Evolutionary conservation across 106 monocot genomes (phyloP), one percentile per base, ranked within the genome.

Genomic region (Apostasia ramifera): DNA sequence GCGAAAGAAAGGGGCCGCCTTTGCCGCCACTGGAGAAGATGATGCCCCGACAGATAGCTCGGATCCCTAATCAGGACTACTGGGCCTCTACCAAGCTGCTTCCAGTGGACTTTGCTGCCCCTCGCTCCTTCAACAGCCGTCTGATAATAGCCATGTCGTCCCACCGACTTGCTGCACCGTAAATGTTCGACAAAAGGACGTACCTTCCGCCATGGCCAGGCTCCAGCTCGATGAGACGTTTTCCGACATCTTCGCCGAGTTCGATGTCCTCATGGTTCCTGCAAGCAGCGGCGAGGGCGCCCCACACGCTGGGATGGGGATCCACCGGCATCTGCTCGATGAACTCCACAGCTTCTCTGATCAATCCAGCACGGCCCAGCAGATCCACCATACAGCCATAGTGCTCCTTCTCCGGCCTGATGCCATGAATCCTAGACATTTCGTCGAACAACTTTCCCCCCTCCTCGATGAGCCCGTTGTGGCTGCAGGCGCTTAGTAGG

Each of bases 331-430:
- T 91, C 1, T 59, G 51, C 7, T 74, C 80, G 41, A 78, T 70
- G 37, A 91, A 84, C 41, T 76, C 78, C 39, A 82, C 1, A 41
- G 91, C 91, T 50, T 87, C 87, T 50, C 79, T 71, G 1, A 87
- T 68, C 13, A 82, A 69, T 59, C 87, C 87, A 8, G 84, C 87
- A 8, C 91, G 70, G 7, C 82, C 78, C 0, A 87, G 80, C 80
- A 91, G 69, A 73, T 91, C 91, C 6, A 88, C 85, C 72, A 87
- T 73, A 48, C 87, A 91, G 1, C 84, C 91, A 54, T 91, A 87
- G 66, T 91, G 91, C 60, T 91, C 87, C 14, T 73, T 58, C 11
- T 63, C 57, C 39, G 91, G 91, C 50, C 70, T 70, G 1, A 91
- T 85, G 6, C 55, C 55, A 52, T 80, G 71, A 11, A 61, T 73